These are phyloP conservation scores for Metarhizium robertsii DNA, from an alignment of 2,329 filamentous ascomycete genomes.

Conservation along the genomic window DNA sequence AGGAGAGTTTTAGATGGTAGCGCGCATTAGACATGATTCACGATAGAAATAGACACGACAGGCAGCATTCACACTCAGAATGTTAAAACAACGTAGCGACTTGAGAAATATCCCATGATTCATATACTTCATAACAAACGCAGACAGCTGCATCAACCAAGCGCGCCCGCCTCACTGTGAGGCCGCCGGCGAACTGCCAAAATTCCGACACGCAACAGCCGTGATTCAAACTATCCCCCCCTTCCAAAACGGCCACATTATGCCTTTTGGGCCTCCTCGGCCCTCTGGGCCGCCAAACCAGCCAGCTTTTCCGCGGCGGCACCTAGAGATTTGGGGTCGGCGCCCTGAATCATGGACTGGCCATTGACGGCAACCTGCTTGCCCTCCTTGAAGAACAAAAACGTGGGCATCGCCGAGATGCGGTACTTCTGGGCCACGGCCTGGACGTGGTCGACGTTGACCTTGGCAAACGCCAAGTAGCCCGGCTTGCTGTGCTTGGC, in stretches of 20 bases:
- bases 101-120: not conserved
- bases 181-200: not conserved
- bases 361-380: slow-evolving; percentile 22
- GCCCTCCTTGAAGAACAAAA: slow-evolving; percentile 77
- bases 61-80: not conserved
- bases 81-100: not conserved
- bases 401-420: slow-evolving; percentile 90
- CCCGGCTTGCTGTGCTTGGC: slow-evolving; percentile 13
- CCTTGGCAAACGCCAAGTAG: slow-evolving; percentile 12
- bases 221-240: not conserved
- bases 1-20: slow-evolving; percentile 10
- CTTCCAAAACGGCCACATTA: not conserved
- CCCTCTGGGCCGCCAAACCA: slow-evolving; percentile 23
- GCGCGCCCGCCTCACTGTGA: not conserved
- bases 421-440: slow-evolving; percentile 53
- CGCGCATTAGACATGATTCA: not conserved
- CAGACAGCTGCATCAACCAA: too few relatives aligned
- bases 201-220: not conserved
- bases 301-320: slow-evolving; percentile 29
- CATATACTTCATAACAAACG: not conserved
- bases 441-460: slow-evolving; percentile 16
- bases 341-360: slow-evolving; percentile 23
- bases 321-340: slow-evolving; percentile 19
- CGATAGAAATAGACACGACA: not conserved
- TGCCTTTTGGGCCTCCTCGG: slow-evolving; percentile 10